Conservation (phyloP, 2,329 filamentous ascomycete genomes). For the Clonostachys chloroleuca region DNA sequence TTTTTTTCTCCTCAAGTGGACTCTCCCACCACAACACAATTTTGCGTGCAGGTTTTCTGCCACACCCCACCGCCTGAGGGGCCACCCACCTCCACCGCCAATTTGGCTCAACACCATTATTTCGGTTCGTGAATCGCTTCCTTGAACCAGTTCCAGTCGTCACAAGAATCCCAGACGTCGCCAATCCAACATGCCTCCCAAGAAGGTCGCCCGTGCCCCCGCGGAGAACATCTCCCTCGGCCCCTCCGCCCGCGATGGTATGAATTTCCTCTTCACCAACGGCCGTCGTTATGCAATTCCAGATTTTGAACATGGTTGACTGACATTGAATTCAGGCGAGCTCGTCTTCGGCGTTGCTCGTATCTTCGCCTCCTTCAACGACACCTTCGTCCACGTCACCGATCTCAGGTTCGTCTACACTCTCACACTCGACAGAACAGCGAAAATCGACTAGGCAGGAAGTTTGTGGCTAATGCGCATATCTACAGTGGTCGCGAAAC, state of each 20-base stretch:
- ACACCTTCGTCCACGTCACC: conserved; percentile 97
- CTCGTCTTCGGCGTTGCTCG: conserved; percentile 97
- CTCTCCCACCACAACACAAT: neutral
- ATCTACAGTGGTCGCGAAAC: conserved; percentile 96
- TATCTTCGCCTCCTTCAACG: conserved; percentile 93
- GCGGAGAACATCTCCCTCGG: conserved; percentile 99
- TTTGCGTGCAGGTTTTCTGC: conserved; percentile 20
- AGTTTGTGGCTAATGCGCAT: conserved; percentile 28
- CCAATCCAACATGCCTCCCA: conserved; percentile 76
- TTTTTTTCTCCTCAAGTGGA: conserved; percentile 8
- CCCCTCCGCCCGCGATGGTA: conserved; percentile 93
- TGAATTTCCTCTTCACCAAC: conserved; percentile 8
- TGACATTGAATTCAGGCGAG: conserved; percentile 60
- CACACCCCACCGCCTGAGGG: conserved; percentile 24
- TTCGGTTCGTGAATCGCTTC: neutral
- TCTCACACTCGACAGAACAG: neutral
- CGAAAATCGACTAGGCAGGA: conserved; percentile 2
- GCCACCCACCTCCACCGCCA: conserved; percentile 15
- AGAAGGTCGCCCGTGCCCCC: conserved; percentile 78
- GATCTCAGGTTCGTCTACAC: conserved; percentile 76
- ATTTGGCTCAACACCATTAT: conserved; percentile 14
- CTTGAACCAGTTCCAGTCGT: neutral
- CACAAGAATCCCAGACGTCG: neutral
- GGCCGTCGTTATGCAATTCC: conserved; percentile 1
- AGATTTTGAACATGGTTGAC: neutral